Percentiles rank a stretch among this genome's conserved stretches.
These are phyloP conservation scores for Phyllosticta citrichinensis DNA, from an alignment of 2,329 filamentous ascomycete species.

Conservation along the genomic window DNA sequence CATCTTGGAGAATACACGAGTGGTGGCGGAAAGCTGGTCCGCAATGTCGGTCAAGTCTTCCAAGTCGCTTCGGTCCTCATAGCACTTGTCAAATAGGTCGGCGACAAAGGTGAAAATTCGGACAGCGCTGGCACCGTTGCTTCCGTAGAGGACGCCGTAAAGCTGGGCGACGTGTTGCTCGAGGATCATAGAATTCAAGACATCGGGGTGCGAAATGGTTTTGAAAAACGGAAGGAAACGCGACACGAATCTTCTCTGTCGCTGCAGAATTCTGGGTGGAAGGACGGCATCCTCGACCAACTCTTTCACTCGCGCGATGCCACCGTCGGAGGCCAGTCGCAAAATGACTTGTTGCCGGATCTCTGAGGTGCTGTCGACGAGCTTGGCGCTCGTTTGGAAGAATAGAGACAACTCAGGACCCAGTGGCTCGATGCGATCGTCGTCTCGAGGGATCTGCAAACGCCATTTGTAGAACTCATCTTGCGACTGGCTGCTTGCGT, in stretches of 20 bases:
- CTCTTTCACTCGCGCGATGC: slow-evolving; percentile 13
- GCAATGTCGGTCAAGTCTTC: not conserved
- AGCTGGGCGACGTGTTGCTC: slow-evolving; percentile 25
- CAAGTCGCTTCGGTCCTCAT: not conserved
- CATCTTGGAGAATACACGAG: slow-evolving; percentile 15
- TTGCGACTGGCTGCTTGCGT: no score
- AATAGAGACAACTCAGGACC: not conserved
- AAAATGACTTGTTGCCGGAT: slow-evolving; percentile 14
- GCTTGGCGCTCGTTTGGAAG: not conserved
- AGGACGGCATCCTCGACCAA: slow-evolving; percentile 7
- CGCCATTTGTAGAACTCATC: slow-evolving; percentile 1
- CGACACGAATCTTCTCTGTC: not conserved
- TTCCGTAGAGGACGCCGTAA: slow-evolving; percentile 27
- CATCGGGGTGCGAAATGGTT: slow-evolving; percentile 23
- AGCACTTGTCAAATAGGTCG: slow-evolving; percentile 10
- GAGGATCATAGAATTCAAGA: slow-evolving; percentile 26
- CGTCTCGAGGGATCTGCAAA: not conserved
- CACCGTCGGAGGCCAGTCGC: slow-evolving; percentile 14
- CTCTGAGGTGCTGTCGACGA: not conserved
- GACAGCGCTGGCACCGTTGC: slow-evolving; percentile 21
- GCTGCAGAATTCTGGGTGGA: not conserved
- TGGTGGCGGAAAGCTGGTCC: slow-evolving; percentile 12
- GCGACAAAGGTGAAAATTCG: slow-evolving; percentile 22
- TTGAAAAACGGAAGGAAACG: slow-evolving; percentile 14
- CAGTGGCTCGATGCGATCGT: not conserved